Conservation (phyloP, 2,329 filamentous ascomycete species). For the Alternaria viburni region DNA sequence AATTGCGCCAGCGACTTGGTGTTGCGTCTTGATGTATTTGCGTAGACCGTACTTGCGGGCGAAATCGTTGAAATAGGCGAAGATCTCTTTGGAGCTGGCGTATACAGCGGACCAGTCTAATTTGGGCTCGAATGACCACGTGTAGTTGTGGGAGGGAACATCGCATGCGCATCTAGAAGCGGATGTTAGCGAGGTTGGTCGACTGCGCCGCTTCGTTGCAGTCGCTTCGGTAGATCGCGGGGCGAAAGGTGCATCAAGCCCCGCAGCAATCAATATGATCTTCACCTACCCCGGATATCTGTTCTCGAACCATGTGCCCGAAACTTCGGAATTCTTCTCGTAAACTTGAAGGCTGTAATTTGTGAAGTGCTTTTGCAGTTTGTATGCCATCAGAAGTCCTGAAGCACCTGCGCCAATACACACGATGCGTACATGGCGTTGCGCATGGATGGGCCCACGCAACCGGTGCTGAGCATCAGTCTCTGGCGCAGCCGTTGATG, state of each 20-base stretch:
- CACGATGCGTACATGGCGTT: constrained; percentile 48
- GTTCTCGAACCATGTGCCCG: constrained; percentile 62
- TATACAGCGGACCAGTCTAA: constrained; percentile 53
- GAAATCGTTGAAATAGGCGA: constrained; percentile 52
- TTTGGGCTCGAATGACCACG: constrained; percentile 58
- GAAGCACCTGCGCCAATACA: constrained; percentile 58
- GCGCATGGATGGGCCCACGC: constrained; percentile 42
- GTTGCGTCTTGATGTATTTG: constrained; percentile 45
- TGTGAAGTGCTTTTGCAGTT: constrained; percentile 53
- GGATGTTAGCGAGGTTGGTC: constrained; percentile 12
- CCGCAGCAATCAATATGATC: not conserved
- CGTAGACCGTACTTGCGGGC: constrained; percentile 49
- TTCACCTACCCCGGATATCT: constrained; percentile 49
- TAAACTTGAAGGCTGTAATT: constrained; percentile 54
- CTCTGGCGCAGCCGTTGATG: constrained; percentile 26
- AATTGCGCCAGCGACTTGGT: constrained; percentile 41
- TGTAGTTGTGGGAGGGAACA: constrained; percentile 60
- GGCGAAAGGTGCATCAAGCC: not conserved
- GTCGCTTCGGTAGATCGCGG: constrained; percentile 1
- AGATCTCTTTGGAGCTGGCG: constrained; percentile 52
- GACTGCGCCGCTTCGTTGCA: not conserved
- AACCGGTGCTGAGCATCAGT: constrained; percentile 36
- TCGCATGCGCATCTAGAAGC: constrained; percentile 54
- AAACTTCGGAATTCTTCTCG: constrained; percentile 57
- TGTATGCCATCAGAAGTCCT: constrained; percentile 57